Base-by-base conservation (phyloP, 495 filamentous ascomycete species). In the Xylaria castorea region DNA sequence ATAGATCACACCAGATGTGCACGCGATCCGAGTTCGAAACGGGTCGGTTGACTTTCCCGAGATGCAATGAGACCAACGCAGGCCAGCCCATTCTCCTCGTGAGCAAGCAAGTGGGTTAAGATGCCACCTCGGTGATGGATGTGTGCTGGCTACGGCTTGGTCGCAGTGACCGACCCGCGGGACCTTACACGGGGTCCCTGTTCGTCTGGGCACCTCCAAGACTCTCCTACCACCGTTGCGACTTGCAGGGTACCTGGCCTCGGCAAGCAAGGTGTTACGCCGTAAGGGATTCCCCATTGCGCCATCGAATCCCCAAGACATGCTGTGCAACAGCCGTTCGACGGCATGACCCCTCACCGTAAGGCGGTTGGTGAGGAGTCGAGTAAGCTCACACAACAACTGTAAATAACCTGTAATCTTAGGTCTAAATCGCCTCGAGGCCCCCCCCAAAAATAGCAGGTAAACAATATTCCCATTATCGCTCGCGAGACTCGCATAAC, bases 41-140 rank as follows among this genome's bases (percentile, higher is more conserved):
- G 53, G 63, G 63, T 72, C 70, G 70, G 70, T 61, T 72, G 51
- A 12, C 36, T 12, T 67, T 72, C 67, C 70, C 70, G 70, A 72
- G 63, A 72, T 66, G 63, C 63, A 65, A 67, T 40, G 51, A 61
- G 63, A 61, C 70, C 62, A 61, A 61, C 42, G 34, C 14, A 65
- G 38, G 25, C 50, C 62, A 6, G 20, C 5, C 38, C 38, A 22
- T 18, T 60, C 25, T 60, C 48, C 38, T 40, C 40, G 18, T 32
- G 20, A 51, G 53, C 53, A 38, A 40, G 51, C n/a, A 38, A 48
- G 63, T 40, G 63, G 62, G 53, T 40, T 51, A 50, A 66, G 32
- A 72, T 66, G 30, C 40, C 25, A 58, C 70, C 63, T 72, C 40
- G 70, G 63, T 72, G 60, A 50, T 66, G 70, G 61, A 67, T 27